Conservation (phyloP, 805 yeast species). For the Lipomyces lipofer region DNA sequence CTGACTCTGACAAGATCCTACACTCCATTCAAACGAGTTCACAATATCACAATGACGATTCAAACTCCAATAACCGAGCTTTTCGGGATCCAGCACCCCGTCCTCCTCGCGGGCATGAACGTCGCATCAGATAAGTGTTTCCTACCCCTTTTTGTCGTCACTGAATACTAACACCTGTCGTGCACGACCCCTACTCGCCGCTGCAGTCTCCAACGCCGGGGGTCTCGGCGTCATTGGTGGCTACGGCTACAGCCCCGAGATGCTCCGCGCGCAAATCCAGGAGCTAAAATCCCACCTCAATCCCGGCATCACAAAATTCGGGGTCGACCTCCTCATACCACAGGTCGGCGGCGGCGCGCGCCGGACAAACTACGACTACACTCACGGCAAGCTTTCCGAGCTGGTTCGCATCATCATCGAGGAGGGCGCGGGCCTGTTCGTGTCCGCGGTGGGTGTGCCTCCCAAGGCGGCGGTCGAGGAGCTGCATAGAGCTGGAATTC, state of each 20-base stretch:
- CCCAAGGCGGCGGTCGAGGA: conserved; percentile 33
- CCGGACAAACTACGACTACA: conserved; percentile 35
- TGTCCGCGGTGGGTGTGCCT: conserved; percentile 36
- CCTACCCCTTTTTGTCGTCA: not conserved
- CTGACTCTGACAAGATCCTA: no score
- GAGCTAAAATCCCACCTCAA: conserved; percentile 30
- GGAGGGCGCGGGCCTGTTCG: conserved; percentile 32
- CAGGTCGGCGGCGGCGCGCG: conserved; percentile 37
- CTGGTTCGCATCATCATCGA: conserved; percentile 33
- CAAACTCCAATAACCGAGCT: conserved; percentile 34
- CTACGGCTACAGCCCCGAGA: conserved; percentile 32
- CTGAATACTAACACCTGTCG: not conserved
- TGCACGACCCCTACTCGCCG: conserved; percentile 34
- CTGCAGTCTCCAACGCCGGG: conserved; percentile 37
- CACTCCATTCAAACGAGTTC: no score
- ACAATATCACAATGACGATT: conserved; percentile 21
- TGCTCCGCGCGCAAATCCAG: conserved; percentile 33
- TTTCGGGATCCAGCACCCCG: conserved; percentile 34
- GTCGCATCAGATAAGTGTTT: conserved; percentile 33
- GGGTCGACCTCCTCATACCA: conserved; percentile 35
- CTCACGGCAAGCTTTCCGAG: conserved; percentile 32
- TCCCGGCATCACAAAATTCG: conserved; percentile 34
- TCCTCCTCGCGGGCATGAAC: conserved; percentile 36
- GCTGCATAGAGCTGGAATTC: conserved; percentile 33
- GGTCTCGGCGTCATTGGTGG: conserved; percentile 38